phyloP scores from a whole-genome alignment of 2,329 filamentous ascomycete genomes.

The Phoma sp. region DNA sequence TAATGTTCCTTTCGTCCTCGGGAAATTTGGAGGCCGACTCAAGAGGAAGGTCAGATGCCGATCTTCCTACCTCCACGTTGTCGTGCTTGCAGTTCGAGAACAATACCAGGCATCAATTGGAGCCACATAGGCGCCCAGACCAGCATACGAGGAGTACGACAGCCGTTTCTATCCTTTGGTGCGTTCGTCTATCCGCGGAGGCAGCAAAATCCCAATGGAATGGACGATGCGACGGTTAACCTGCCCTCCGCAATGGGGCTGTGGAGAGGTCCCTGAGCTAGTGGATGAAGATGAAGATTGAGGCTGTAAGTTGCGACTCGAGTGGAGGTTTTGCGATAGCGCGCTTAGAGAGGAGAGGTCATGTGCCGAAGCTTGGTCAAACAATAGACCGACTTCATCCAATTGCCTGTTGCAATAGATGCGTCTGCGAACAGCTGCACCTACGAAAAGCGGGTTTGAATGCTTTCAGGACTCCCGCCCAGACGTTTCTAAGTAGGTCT shows the following conservation, averaged over 20 bases:
- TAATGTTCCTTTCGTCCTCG: slow-evolving; percentile 13
- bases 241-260: slow-evolving; percentile 18
- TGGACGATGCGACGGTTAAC: slow-evolving; percentile 13
- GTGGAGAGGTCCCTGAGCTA: slow-evolving; percentile 17
- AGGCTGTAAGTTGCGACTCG: slow-evolving; percentile 8
- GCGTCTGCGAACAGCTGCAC: slow-evolving; percentile 3
- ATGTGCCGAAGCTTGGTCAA: slow-evolving; percentile 9
- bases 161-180: slow-evolving; percentile 5
- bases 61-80: slow-evolving; percentile 3
- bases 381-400: slow-evolving; percentile 3
- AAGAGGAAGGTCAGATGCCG: slow-evolving; percentile 7
- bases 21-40: background rate
- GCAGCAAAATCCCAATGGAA: background rate
- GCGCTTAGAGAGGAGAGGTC: background rate
- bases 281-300: slow-evolving; percentile 1
- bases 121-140: background rate
- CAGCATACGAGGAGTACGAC: background rate
- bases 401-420: slow-evolving; percentile 1
- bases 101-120: background rate
- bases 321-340: slow-evolving; percentile 5
- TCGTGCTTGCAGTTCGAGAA: background rate
- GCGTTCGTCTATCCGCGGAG: slow-evolving; percentile 14
- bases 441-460: background rate
- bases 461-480: slow-evolving; percentile 5
- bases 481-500: slow-evolving; percentile 5